Percentiles rank a stretch among this genome's conserved stretches.
These are phyloP conservation scores for Cylindrotheca closterium DNA, from an alignment of 108 stramenopile genomes.

Conservation along the genomic window DNA sequence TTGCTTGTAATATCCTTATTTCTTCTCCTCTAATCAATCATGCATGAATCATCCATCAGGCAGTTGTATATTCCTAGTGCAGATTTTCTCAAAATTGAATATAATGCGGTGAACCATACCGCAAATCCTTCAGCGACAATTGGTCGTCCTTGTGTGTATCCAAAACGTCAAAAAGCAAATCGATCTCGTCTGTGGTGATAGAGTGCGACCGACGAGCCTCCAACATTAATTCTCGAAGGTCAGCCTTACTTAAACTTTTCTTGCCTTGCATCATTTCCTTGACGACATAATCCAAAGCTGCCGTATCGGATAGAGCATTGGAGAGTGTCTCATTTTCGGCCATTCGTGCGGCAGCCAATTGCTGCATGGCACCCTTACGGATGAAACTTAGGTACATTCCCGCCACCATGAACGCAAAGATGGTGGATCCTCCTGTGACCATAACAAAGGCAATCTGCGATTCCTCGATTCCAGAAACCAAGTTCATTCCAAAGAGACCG, in stretches of 20 bases:
- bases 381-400: constrained; percentile 36
- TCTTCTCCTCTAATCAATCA: no score
- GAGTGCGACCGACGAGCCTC: constrained; percentile 24
- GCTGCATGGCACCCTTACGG: constrained; percentile 35
- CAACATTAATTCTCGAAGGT: constrained; percentile 22
- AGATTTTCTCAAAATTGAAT: no score
- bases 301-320: constrained; percentile 53
- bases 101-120: not conserved
- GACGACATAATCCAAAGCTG: constrained; percentile 53
- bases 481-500: constrained; percentile 92
- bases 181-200: constrained; percentile 36
- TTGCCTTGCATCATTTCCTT: constrained; percentile 32
- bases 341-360: constrained; percentile 40
- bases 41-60: no score
- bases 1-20: no score
- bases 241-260: constrained; percentile 19
- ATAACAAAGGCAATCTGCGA: constrained; percentile 55
- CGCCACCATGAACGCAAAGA: constrained; percentile 19
- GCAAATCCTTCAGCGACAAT: constrained; percentile 32
- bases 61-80: no score
- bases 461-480: constrained; percentile 75
- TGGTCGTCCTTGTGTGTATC: constrained; percentile 40
- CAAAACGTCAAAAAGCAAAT: constrained; percentile 47
- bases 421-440: constrained; percentile 38
- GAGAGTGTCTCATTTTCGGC: constrained; percentile 55